Base-by-base conservation (phyloP, 2,329 filamentous ascomycete species). In the Ceratocystis lukuohia region DNA sequence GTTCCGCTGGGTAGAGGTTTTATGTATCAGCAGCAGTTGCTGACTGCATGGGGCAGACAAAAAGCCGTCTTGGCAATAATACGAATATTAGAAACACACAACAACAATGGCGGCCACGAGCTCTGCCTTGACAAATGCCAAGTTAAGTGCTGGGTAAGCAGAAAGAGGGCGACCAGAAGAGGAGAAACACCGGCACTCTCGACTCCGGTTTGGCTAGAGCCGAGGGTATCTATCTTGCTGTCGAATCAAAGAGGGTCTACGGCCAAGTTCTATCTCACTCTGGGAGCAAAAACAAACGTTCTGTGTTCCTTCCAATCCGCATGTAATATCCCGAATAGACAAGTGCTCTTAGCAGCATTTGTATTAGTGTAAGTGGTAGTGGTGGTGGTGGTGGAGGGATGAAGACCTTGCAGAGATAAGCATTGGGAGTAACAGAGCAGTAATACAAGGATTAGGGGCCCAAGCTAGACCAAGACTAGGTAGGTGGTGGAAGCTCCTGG, bases 181-280 rank as follows among this genome's bases (percentile, higher is more conserved):
- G 33, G 53, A 20, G 53, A 59, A 59, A 59, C 12, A 37, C 53
- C 53, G 53, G 53, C 53, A 59, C 5, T 59, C 53, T 30, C 28
- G 17, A 8, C 17, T 15, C 3, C 3, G 33, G 15, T 17, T 37
- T 59, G n/a, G 5, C 25, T n/a, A 15, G 37, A 12, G 37, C 37
- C 37, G 28, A 15, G 28, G 4, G 28, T 33, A 5, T 37, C 25
- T 59, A 10, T 37, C 53, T 59, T 17, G 53, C 12, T 33, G 33
- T n/a, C 53, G 30, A 28, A 30, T 12, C 1, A 3, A 33, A 17
- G 53, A 7, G 28, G 12, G 53, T 28, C 25, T 56, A 59, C 53
- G 53, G 53, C 28, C 53, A 59, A 59, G 53, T 59, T 37, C 53
- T 59, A 59, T 59, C 53, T 59, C 53, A 30, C 53, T 59, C 53